phyloP scores from a whole-genome alignment of 768 basidiomycete genomes.

The Mrakia hoshinonis region DNA sequence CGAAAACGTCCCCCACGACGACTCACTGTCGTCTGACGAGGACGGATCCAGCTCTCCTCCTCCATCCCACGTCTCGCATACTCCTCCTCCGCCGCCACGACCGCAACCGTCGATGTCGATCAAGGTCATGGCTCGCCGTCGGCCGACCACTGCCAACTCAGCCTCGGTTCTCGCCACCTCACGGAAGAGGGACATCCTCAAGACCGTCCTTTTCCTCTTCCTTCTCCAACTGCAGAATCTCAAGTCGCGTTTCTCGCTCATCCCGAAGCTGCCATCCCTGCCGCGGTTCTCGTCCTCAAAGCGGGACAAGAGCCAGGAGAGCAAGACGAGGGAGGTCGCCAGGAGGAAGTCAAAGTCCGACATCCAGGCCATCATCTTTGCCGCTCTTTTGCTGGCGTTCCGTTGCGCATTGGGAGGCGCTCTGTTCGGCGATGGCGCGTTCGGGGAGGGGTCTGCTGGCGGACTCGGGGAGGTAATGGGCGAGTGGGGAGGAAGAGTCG shows the following conservation, averaged over 20 bases:
- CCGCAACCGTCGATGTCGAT: not conserved
- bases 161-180: not conserved
- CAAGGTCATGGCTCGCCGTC: not conserved
- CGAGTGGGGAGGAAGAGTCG: not conserved
- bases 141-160: not conserved
- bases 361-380: conserved; percentile 2
- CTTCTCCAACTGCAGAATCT: conserved; percentile 4
- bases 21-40: not conserved
- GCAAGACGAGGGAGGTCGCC: not conserved
- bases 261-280: not conserved
- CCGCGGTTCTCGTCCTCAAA: not conserved
- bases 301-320: not conserved
- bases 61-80: not conserved
- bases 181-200: conserved; percentile 15
- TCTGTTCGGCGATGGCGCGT: not conserved
- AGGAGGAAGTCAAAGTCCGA: not conserved
- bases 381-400: not conserved
- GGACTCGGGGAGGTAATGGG: not conserved
- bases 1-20: not conserved
- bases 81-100: no score
- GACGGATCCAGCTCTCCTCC: not conserved
- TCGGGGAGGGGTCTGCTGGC: not conserved
- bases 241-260: not conserved
- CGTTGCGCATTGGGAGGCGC: not conserved
- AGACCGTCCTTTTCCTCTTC: not conserved